These are phyloP conservation scores for Dispira parvispora DNA, from an alignment of 192 early-diverging fungal genomes.

Conservation along the genomic window DNA sequence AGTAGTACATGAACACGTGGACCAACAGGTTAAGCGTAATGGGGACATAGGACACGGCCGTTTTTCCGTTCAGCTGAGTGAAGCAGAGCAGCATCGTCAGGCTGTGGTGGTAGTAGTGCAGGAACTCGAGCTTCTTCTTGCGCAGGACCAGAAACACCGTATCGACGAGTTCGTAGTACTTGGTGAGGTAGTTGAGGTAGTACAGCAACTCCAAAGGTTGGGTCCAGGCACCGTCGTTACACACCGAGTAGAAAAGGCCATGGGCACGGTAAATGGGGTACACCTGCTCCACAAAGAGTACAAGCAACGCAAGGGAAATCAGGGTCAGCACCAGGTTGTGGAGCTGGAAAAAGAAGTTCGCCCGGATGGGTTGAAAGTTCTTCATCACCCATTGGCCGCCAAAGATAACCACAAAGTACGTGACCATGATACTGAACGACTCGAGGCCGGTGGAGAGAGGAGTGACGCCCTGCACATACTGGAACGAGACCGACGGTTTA, in stretches of 20 bases:
- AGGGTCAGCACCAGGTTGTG: constrained; percentile 67
- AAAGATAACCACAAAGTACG: constrained; percentile 63
- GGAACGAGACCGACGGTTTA: constrained; percentile 14
- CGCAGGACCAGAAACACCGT: constrained; percentile 73
- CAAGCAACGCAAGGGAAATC: constrained; percentile 46
- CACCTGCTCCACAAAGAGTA: constrained; percentile 60
- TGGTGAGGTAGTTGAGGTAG: constrained; percentile 85
- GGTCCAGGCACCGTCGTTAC: constrained; percentile 49
- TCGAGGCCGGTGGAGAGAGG: constrained; percentile 29
- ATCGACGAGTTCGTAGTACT: constrained; percentile 79
- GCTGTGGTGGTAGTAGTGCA: constrained; percentile 87
- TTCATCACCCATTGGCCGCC: constrained; percentile 57
- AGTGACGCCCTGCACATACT: constrained; percentile 25
- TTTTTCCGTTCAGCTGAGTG: constrained; percentile 53
- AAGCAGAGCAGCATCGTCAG: constrained; percentile 79
- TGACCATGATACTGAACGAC: constrained; percentile 25
- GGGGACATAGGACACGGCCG: constrained; percentile 41
- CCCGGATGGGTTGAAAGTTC: constrained; percentile 44
- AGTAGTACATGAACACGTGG: constrained; percentile 86
- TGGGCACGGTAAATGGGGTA: constrained; percentile 46
- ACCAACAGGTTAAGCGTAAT: constrained; percentile 71
- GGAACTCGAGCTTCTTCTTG: constrained; percentile 77
- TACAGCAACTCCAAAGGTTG: constrained; percentile 67
- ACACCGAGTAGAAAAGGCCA: constrained; percentile 56
- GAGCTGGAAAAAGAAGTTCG: constrained; percentile 51